A percentile compares a stretch with the other conserved stretches of the same genome.
These are phyloP conservation scores for Fragaria vesca DNA, from an alignment of 306 rosid species.

Conservation along the genomic window DNA sequence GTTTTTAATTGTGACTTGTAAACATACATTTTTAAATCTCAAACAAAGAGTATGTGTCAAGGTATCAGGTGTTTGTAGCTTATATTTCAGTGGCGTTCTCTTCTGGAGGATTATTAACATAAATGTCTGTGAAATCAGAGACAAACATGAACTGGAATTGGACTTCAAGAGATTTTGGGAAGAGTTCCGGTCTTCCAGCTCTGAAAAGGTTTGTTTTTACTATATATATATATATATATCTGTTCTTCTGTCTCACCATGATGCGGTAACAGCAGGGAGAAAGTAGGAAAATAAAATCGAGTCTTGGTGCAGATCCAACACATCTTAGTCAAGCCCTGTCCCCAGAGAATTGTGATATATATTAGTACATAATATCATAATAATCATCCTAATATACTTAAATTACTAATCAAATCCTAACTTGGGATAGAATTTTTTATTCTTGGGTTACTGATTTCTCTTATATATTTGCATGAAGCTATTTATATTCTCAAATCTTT, in stretches of 20 bases:
- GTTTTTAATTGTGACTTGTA: not conserved
- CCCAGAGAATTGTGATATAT: not conserved
- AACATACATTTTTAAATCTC: not conserved
- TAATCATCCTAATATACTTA: slow-evolving; percentile 1
- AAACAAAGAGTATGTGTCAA: not conserved
- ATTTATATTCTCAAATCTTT: not conserved
- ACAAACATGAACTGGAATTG: slow-evolving; percentile 95
- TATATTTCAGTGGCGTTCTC: slow-evolving; percentile 1
- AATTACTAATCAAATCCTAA: not conserved
- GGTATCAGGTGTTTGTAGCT: slow-evolving; percentile 12
- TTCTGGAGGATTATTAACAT: slow-evolving; percentile 15
- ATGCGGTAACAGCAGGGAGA: not conserved
- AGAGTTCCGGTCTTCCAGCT: slow-evolving; percentile 96
- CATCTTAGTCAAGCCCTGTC: not conserved
- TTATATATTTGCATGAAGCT: not conserved
- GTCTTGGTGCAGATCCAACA: not conserved
- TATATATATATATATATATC: no score
- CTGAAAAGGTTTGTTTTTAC: slow-evolving; percentile 77
- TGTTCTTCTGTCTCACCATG: slow-evolving; percentile 14
- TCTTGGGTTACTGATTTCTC: not conserved
- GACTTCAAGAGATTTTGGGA: slow-evolving; percentile 99
- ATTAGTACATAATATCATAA: not conserved
- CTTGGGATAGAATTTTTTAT: not conserved
- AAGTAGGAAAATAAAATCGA: not conserved
- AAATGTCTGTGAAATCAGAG: slow-evolving; percentile 57